Percentiles rank a stretch among this genome's conserved stretches.
These are phyloP conservation scores for Alternaria solani DNA, from an alignment of 2,329 filamentous ascomycete species.

Conservation along the genomic window DNA sequence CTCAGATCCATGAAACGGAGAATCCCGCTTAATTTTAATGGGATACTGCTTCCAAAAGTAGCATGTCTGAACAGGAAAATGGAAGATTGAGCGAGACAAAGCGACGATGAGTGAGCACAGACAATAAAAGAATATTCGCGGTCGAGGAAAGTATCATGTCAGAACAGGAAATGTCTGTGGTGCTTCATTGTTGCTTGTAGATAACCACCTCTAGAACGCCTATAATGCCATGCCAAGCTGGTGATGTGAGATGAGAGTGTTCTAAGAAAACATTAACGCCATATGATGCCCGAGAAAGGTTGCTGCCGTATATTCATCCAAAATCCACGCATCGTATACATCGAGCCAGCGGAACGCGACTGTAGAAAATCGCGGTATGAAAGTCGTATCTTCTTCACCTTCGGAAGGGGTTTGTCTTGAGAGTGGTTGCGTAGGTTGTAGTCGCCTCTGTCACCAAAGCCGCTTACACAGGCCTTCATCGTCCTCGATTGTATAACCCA, in stretches of 20 bases:
- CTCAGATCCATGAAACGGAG: neutral
- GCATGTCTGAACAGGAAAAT: neutral
- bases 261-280: neutral
- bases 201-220: neutral
- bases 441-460: neutral
- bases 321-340: neutral
- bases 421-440: slow-evolving; percentile 89
- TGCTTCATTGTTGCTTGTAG: neutral
- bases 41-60: neutral
- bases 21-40: neutral
- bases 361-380: slow-evolving; percentile 94
- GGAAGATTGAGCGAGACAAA: neutral
- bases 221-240: neutral
- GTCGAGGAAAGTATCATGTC: neutral
- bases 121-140: neutral
- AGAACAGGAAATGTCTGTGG: neutral
- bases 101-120: neutral
- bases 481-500: neutral
- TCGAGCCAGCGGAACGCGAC: slow-evolving; percentile 76
- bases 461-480: neutral
- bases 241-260: neutral
- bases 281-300: neutral
- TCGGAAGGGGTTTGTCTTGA: slow-evolving; percentile 74
- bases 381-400: slow-evolving; percentile 95
- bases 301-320: neutral